phyloP scores from a whole-genome alignment of 208 protist species.

The Leishmania gerbilli region DNA sequence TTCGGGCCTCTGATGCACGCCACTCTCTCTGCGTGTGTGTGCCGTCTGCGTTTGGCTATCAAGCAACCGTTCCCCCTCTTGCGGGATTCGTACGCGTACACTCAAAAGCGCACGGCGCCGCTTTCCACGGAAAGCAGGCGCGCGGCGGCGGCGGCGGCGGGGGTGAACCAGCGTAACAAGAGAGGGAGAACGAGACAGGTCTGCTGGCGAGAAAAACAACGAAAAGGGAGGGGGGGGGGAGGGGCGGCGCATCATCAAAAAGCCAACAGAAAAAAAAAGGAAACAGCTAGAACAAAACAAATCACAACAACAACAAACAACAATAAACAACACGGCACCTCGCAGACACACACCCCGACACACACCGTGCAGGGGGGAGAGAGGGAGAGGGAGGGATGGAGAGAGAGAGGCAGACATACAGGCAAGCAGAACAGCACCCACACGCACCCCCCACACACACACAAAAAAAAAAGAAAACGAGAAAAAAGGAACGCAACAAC shows the following conservation, averaged over 20 bases:
- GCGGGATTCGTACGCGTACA: neutral
- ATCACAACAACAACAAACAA: neutral
- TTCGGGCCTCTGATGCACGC: neutral
- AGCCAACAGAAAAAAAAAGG: neutral
- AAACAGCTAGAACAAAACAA: neutral
- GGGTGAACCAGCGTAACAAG: no score
- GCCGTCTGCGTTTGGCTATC: neutral
- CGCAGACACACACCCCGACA: neutral
- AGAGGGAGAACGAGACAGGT: no score
- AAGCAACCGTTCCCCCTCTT: neutral
- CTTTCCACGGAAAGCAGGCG: no score
- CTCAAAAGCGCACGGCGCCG: no score
- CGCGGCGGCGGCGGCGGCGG: no score
- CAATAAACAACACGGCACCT: neutral
- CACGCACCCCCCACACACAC: no score
- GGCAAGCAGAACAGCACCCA: no score
- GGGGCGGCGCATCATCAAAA: neutral
- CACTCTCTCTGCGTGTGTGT: neutral
- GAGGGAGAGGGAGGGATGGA: no score
- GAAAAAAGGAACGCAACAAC: neutral
- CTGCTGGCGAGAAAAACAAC: no score
- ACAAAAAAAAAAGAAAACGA: neutral
- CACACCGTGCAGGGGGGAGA: no score
- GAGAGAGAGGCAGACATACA: no score
- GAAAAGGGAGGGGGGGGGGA: neutral